Percentiles rank a stretch among this genome's conserved stretches.
Evolutionary conservation across 1,284 basidiomycete species (phyloP).

Genomic region (Boletus semigastroideus): DNA sequence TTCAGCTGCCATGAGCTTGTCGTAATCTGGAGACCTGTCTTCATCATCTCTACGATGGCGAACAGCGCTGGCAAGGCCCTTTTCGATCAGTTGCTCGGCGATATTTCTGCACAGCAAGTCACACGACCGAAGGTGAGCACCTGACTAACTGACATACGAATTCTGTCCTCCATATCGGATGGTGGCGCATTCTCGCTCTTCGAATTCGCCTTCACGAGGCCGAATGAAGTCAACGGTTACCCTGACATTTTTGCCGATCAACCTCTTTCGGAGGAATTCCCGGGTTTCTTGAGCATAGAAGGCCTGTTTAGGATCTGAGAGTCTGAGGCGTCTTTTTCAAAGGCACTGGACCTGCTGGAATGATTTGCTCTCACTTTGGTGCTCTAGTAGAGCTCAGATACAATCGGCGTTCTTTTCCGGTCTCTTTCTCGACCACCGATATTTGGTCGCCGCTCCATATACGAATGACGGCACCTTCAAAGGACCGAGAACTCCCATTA

Average conservation of each 20-base stretch:
- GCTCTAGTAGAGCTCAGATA: slow-evolving; percentile 90
- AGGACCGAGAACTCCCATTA: slow-evolving; percentile 40
- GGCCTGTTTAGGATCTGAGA: slow-evolving; percentile 85
- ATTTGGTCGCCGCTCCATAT: slow-evolving; percentile 94
- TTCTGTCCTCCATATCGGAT: slow-evolving; percentile 81
- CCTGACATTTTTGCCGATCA: slow-evolving; percentile 90
- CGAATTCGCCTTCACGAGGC: slow-evolving; percentile 91
- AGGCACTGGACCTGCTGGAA: neutral
- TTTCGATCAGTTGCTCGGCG: slow-evolving; percentile 90
- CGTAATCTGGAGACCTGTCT: slow-evolving; percentile 90
- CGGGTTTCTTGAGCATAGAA: slow-evolving; percentile 90
- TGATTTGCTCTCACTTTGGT: slow-evolving; percentile 59
- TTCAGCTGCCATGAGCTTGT: slow-evolving; percentile 94
- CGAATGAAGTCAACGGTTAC: slow-evolving; percentile 86
- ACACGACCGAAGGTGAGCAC: slow-evolving; percentile 5
- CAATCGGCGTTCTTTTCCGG: slow-evolving; percentile 76
- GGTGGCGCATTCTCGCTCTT: slow-evolving; percentile 90
- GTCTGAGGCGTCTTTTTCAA: slow-evolving; percentile 36
- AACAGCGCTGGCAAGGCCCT: slow-evolving; percentile 87
- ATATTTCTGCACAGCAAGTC: slow-evolving; percentile 67
- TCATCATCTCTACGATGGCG: slow-evolving; percentile 95
- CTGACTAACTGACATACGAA: slow-evolving; percentile 46
- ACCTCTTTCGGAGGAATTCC: slow-evolving; percentile 86
- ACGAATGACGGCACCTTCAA: slow-evolving; percentile 84
- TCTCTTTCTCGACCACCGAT: slow-evolving; percentile 75